Conservation (phyloP, 495 filamentous ascomycete genomes). For the Aspergillus cavernicola region DNA sequence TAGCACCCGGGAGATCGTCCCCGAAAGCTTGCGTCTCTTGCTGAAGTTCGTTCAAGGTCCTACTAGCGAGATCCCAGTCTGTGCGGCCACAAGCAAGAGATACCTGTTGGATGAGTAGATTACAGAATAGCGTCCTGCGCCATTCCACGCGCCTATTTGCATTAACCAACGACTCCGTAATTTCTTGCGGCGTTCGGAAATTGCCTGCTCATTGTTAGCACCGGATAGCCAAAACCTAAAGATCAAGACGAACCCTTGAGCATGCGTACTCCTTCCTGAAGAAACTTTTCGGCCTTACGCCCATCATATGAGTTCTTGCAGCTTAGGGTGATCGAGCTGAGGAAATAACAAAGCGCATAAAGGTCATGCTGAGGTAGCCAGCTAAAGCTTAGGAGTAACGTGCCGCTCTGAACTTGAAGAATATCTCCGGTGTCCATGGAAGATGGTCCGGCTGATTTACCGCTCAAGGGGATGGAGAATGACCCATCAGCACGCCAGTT, state of each 20-base stretch:
- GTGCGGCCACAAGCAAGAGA: slow-evolving; percentile 59
- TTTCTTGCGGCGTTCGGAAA: slow-evolving; percentile 38
- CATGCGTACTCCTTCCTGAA: slow-evolving; percentile 61
- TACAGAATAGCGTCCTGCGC: slow-evolving; percentile 51
- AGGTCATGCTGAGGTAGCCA: slow-evolving; percentile 67
- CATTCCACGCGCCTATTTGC: slow-evolving; percentile 46
- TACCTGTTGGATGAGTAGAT: slow-evolving; percentile 56
- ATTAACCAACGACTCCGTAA: slow-evolving; percentile 44
- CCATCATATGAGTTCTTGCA: slow-evolving; percentile 61
- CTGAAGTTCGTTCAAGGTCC: slow-evolving; percentile 40
- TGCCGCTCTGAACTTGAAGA: slow-evolving; percentile 43
- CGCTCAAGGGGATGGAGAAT: slow-evolving; percentile 70
- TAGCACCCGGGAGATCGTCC: slow-evolving; percentile 35
- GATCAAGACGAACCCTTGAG: slow-evolving; percentile 45
- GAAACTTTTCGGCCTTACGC: slow-evolving; percentile 61
- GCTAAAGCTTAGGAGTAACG: slow-evolving; percentile 50
- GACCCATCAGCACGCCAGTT: slow-evolving; percentile 64
- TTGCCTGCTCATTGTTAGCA: slow-evolving; percentile 27
- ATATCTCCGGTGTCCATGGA: slow-evolving; percentile 44
- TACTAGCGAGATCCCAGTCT: slow-evolving; percentile 55
- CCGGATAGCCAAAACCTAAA: not conserved
- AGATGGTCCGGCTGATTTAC: slow-evolving; percentile 44
- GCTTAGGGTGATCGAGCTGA: slow-evolving; percentile 67
- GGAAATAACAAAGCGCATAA: slow-evolving; percentile 65
- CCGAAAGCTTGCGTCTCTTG: slow-evolving; percentile 32